A percentile compares a stretch with the other conserved stretches of the same genome.
Evolutionary conservation across 108 stramenopile genomes (phyloP).

Genomic region (Nannochloropsis salina): DNA sequence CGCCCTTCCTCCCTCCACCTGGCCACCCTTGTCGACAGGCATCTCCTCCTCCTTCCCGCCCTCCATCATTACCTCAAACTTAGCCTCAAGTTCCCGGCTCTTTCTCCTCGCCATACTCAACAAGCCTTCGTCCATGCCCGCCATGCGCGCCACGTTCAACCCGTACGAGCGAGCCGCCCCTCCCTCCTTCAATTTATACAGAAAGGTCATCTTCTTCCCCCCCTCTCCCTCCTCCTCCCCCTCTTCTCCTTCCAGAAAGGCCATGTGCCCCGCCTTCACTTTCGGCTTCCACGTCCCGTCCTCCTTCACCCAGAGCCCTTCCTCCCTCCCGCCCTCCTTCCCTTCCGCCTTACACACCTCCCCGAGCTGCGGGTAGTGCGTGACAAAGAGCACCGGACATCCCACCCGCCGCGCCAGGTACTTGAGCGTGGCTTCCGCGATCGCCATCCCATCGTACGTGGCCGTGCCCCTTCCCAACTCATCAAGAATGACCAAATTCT

Average conservation of each 20-base stretch:
- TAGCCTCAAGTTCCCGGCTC: slow-evolving; percentile 23
- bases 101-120: slow-evolving; percentile 23
- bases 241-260: slow-evolving; percentile 32
- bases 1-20: no score
- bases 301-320: neutral
- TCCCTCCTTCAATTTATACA: slow-evolving; percentile 41
- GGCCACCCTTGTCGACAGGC: no score
- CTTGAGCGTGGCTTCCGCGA: slow-evolving; percentile 39
- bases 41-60: neutral
- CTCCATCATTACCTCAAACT: neutral
- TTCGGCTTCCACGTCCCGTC: neutral
- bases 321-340: neutral
- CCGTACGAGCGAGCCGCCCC: slow-evolving; percentile 39
- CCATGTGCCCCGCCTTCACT: slow-evolving; percentile 42
- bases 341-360: slow-evolving; percentile 25
- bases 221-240: neutral
- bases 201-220: slow-evolving; percentile 33
- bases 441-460: slow-evolving; percentile 46
- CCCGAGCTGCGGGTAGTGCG: slow-evolving; percentile 47
- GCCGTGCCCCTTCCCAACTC: slow-evolving; percentile 49
- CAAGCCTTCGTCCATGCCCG: slow-evolving; percentile 41
- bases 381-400: slow-evolving; percentile 43
- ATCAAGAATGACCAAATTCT: slow-evolving; percentile 30
- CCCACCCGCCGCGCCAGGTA: slow-evolving; percentile 34
- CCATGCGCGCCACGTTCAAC: slow-evolving; percentile 37